Percentiles rank a stretch among this genome's conserved stretches.
phyloP scores from a whole-genome alignment of 441 rosid species.

The Syzygium malaccense region DNA sequence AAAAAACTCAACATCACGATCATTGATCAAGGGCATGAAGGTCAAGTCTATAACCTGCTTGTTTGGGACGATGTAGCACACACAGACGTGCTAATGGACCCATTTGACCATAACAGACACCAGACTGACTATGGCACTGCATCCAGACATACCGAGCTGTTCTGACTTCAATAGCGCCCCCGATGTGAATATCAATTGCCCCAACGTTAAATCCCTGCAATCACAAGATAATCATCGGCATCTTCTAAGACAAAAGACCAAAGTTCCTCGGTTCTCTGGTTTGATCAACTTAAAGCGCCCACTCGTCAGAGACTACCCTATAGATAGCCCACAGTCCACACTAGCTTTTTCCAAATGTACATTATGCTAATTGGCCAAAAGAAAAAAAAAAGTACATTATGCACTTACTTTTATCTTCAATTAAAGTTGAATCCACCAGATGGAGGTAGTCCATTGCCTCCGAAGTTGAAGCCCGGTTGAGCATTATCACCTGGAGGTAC shows the following conservation, averaged over 20 bases:
- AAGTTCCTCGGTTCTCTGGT: neutral
- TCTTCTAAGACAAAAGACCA: neutral
- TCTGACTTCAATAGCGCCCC: neutral
- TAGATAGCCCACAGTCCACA: neutral
- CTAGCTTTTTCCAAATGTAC: neutral
- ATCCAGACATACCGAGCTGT: conserved; percentile 13
- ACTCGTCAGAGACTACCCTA: neutral
- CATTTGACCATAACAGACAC: conserved; percentile 19
- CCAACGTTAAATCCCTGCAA: conserved; percentile 9
- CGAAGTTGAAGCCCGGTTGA: conserved; percentile 42
- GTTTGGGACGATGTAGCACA: conserved; percentile 11
- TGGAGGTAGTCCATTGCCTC: conserved; percentile 41
- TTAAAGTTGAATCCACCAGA: conserved; percentile 59
- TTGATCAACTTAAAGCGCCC: neutral
- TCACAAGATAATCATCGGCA: neutral
- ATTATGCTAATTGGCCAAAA: neutral
- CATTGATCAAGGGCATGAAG: neutral
- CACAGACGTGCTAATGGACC: conserved; percentile 10
- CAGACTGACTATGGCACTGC: conserved; percentile 5
- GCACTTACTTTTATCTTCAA: conserved; percentile 20
- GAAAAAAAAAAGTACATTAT: neutral
- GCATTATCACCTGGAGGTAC: conserved; percentile 36
- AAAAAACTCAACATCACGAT: neutral
- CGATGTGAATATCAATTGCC: neutral
- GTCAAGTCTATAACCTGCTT: neutral